Evolutionary conservation across 176 grass and related monocot species (phyloP).

Genomic region (Phoenix dactylifera): DNA sequence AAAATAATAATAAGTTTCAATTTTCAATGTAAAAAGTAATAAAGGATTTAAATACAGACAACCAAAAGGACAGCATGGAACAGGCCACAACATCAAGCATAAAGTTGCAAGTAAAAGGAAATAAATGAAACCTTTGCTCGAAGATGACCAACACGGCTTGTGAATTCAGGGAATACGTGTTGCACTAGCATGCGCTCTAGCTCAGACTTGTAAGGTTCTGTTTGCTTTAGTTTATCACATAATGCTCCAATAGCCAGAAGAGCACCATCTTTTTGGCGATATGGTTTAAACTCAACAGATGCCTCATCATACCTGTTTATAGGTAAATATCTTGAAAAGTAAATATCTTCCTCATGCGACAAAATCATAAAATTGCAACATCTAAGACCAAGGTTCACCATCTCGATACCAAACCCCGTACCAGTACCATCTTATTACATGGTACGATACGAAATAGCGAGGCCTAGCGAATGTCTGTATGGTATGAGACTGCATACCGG

Average conservation of each 20-base stretch:
- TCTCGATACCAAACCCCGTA: too few relatives aligned
- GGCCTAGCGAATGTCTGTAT: too few relatives aligned
- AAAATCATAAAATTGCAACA: too few relatives aligned
- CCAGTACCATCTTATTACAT: too few relatives aligned
- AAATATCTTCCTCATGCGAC: too few relatives aligned
- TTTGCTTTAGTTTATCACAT: conserved; percentile 87
- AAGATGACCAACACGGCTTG: conserved; percentile 51
- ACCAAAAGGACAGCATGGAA: background rate
- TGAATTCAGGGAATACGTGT: conserved; percentile 80
- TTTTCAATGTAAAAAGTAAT: too few relatives aligned
- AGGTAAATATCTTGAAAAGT: too few relatives aligned
- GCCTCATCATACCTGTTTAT: conserved; percentile 52
- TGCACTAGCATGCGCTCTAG: conserved; percentile 72
- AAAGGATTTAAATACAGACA: background rate
- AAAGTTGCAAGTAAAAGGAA: conserved; percentile 3
- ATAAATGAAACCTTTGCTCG: conserved; percentile 58
- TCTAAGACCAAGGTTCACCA: too few relatives aligned
- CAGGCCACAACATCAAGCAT: background rate
- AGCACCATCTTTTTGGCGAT: conserved; percentile 87
- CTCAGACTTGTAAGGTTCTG: conserved; percentile 71
- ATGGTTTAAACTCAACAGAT: conserved; percentile 49
- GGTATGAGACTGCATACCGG: too few relatives aligned
- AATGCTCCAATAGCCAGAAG: conserved; percentile 90
- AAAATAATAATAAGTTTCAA: too few relatives aligned
- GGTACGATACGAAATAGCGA: too few relatives aligned